Percentiles rank a stretch among this genome's conserved stretches.
Conservation (phyloP, 805 yeast species). For the Ogataea neopini region DNA sequence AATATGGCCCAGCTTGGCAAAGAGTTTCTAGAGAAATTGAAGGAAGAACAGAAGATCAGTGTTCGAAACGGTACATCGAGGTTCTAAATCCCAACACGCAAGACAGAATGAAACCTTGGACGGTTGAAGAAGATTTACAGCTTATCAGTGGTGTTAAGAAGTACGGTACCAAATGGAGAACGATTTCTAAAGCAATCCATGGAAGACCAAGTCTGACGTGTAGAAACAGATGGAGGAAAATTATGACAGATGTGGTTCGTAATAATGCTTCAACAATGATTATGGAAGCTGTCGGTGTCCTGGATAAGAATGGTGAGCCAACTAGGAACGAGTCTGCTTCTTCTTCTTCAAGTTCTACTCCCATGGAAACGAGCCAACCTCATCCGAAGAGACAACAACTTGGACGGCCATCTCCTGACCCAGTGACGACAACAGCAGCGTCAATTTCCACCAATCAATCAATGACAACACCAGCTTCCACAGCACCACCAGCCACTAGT, state of each 20-base stretch:
- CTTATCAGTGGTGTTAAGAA: slow-evolving; percentile 66
- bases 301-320: slow-evolving; percentile 11
- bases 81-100: slow-evolving; percentile 81
- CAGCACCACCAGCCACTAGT: background rate
- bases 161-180: slow-evolving; percentile 89
- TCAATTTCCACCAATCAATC: background rate
- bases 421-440: background rate
- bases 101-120: slow-evolving; percentile 80
- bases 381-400: background rate
- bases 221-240: slow-evolving; percentile 89
- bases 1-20: slow-evolving; percentile 83
- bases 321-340: background rate
- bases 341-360: slow-evolving; percentile 9
- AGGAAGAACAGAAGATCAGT: slow-evolving; percentile 93
- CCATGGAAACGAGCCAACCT: background rate
- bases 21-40: slow-evolving; percentile 72
- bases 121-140: slow-evolving; percentile 68
- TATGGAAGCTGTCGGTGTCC: slow-evolving; percentile 55
- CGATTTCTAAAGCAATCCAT: slow-evolving; percentile 66
- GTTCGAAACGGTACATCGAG: slow-evolving; percentile 88
- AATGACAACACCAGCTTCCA: background rate
- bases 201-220: slow-evolving; percentile 89
- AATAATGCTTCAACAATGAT: slow-evolving; percentile 60
- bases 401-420: background rate
- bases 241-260: slow-evolving; percentile 72